A percentile compares a stretch with the other conserved stretches of the same genome.
phyloP scores from a whole-genome alignment of 257 asterid genomes.

The Euphrasia confusa region DNA sequence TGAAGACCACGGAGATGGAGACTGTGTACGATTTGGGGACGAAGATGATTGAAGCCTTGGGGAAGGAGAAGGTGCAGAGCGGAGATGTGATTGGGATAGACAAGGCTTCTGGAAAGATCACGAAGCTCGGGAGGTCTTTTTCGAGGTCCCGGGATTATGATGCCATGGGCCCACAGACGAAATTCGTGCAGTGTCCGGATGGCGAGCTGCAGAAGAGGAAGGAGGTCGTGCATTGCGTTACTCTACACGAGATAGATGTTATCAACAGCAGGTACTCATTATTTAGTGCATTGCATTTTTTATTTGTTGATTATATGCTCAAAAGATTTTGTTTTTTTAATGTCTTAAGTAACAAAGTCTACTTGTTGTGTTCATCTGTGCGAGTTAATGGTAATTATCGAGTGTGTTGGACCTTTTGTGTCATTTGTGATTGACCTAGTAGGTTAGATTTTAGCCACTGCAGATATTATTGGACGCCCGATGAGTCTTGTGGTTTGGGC shows the following conservation, averaged over 20 bases:
- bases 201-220: conserved; percentile 98
- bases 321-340: not conserved
- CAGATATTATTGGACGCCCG: not conserved
- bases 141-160: conserved; percentile 87
- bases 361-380: too few species aligned
- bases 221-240: conserved; percentile 91
- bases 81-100: conserved; percentile 90
- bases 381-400: too few species aligned
- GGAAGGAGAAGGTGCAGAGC: conserved; percentile 91
- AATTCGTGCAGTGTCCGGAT: conserved; percentile 94
- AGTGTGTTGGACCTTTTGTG: not conserved
- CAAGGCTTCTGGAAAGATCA: conserved; percentile 84
- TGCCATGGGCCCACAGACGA: conserved; percentile 91
- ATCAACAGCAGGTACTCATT: conserved; percentile 71
- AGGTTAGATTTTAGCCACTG: not conserved
- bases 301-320: not conserved
- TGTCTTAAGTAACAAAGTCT: not conserved
- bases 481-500: not conserved
- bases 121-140: conserved; percentile 84
- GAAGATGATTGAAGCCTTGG: conserved; percentile 89
- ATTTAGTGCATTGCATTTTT: not conserved
- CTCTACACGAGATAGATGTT: conserved; percentile 89
- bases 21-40: conserved; percentile 78
- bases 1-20: conserved; percentile 93
- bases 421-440: not conserved